Conservation (phyloP, 108 stramenopile species). For the Skeletonema menzelii region DNA sequence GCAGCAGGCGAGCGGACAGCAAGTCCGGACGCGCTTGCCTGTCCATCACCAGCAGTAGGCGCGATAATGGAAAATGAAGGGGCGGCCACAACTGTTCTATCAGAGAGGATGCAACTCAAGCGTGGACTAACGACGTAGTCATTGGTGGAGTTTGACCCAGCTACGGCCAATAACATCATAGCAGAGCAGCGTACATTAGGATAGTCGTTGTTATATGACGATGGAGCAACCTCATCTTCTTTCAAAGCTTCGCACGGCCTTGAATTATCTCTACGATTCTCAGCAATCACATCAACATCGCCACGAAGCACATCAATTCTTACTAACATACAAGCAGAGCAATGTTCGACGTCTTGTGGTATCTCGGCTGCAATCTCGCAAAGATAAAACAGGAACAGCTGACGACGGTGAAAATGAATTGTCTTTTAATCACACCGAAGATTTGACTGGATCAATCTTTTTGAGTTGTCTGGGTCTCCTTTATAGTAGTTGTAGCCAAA, state of each 20-base stretch:
- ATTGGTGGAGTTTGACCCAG: too few species aligned
- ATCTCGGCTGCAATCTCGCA: constrained; percentile 23
- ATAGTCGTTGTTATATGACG: background rate
- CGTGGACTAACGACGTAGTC: too few species aligned
- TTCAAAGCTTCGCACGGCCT: constrained; percentile 54
- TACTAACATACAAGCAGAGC: constrained; percentile 61
- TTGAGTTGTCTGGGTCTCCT: constrained; percentile 26
- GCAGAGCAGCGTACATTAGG: too few species aligned
- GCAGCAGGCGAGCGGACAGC: too few species aligned
- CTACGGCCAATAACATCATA: too few species aligned
- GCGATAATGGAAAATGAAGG: too few species aligned
- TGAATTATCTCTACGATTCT: constrained; percentile 53
- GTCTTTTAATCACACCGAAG: background rate
- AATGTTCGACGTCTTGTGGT: constrained; percentile 60
- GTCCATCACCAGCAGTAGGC: too few species aligned
- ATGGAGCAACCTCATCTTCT: constrained; percentile 48
- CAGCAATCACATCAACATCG: constrained; percentile 15
- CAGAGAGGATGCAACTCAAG: too few species aligned
- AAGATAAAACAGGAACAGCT: constrained; percentile 6
- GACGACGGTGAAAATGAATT: constrained; percentile 1
- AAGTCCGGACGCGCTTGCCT: too few species aligned
- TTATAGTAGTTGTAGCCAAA: background rate
- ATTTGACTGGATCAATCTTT: constrained; percentile 29
- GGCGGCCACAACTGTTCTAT: too few species aligned
- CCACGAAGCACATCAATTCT: constrained; percentile 65